Evolutionary conservation across 306 rosid species (phyloP), one percentile per base, ranked within the genome.

Genomic region (Vigna nakashimae): DNA sequence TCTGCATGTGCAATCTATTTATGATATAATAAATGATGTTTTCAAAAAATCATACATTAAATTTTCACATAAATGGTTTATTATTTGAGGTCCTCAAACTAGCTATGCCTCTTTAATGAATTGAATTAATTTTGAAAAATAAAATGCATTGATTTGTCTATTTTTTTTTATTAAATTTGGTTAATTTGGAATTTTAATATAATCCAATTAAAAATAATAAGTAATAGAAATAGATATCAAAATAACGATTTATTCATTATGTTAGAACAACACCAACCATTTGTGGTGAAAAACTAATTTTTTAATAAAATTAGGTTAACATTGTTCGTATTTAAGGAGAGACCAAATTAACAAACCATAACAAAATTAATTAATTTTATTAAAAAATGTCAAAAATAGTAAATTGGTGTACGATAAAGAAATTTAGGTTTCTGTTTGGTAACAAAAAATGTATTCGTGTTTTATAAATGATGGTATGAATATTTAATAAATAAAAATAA

Each of bases 1-100:
- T 62, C 45, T 62, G 13, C 67, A 62, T 62, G 67, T 62, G 67
- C 67, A 32, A 15, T 62, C 6, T 32, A 32, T 32, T 18, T 14
- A 14, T 59, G n/a, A 20, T 24, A 24, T 57, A 11, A 57, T 57
- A 24, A 57, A 57, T 55, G 15, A 9, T 42, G 46, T 42, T 42
- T 42, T 42, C 10, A 1, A 8, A 0, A 40, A 40, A 28, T 59
- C 3, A 57, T 57, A 24, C 26, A 22, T 22, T 57, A 10, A 57
- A 57, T 55, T 11, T 8, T 55, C 14, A 1, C 28, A 9, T 20
- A 9, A 55, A 55, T 22, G 9, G 62, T 18, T 11, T 22, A 20
- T 22, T 10, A 22, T 56, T 10, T 56, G 34, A 32, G 22, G 32
- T 0, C 63, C 12, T 11, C 64, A 58, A 26, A 4, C 38, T 58